Evolutionary conservation across 495 filamentous ascomycete genomes (phyloP), one percentile per base, ranked within the genome.

Genomic region (Pseudevernia furfuracea): DNA sequence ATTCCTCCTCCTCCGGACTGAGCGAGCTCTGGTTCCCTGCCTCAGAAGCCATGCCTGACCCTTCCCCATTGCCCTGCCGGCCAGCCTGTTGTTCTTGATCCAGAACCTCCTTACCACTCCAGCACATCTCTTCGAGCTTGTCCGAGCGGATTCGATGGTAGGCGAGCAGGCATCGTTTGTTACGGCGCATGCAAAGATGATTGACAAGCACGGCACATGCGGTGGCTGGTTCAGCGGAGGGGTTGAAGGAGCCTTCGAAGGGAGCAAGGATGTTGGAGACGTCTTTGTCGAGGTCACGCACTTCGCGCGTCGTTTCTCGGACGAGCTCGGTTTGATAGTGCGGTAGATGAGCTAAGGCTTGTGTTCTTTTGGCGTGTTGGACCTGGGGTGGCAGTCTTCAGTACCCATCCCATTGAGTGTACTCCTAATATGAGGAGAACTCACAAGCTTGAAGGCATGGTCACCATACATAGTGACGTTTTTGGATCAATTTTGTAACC

Each of bases 1-100:
- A 97, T 72, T 97, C 95, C 74, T 96, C 94, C 74, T 99, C 95
- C 73, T 99, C 94, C 3, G 95, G 93, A 73, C 92, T 96, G 60
- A 99, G 77, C 67, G 88, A 96, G 75, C 87, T 96, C 62, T 83
- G 81, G 62, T 78, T 81, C 34, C 79, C 80, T 11, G 68, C 67
- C 63, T 79, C 79, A 19, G 72, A 67, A 38, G 72, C 68, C 68
- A 75, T 66, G 48, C 68, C 41, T 63, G 68, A 23, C 61, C 72
- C 62, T 21, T 65, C 59, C 48, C 59, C 62, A 59, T 39, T 60
- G 66, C 76, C 68, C 60, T 65, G n/a, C 69, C 66, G 53, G 66
- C 65, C 53, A 68, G 71, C 71, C 77, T 74, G 34, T 61, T 68
- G 68, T 58, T 65, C 71, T 32, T 43, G 41, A 60, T 91, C 88